These are phyloP conservation scores for Lipomyces starkeyi DNA, from an alignment of 805 yeast genomes.

Conservation along the genomic window DNA sequence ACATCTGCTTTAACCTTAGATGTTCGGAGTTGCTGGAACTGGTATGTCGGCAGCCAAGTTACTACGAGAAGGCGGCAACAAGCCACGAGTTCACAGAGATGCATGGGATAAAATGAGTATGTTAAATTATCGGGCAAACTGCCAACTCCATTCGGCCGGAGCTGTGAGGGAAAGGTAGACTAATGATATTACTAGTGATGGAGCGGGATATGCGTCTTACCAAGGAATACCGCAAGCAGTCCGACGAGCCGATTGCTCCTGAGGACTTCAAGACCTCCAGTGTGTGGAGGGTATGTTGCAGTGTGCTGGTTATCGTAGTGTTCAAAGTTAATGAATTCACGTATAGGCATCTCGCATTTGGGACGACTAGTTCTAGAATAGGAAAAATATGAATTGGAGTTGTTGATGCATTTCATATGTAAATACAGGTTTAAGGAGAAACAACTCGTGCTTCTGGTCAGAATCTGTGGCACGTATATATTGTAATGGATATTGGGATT, in stretches of 20 bases:
- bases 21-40: slow-evolving; percentile 56
- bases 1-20: slow-evolving; percentile 7
- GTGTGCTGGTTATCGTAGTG: not conserved
- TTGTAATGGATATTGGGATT: not conserved
- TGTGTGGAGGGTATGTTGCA: slow-evolving; percentile 45
- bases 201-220: slow-evolving; percentile 80
- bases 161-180: not conserved
- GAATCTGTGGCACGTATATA: not conserved
- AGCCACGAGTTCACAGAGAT: slow-evolving; percentile 30
- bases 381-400: not conserved
- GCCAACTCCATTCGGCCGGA: not conserved
- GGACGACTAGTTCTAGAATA: slow-evolving; percentile 4
- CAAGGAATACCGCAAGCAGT: slow-evolving; percentile 73
- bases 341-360: slow-evolving; percentile 11
- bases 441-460: not conserved
- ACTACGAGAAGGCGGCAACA: slow-evolving; percentile 55
- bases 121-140: not conserved
- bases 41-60: slow-evolving; percentile 53
- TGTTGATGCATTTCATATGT: slow-evolving; percentile 4
- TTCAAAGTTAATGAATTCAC: not conserved
- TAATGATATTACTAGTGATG: slow-evolving; percentile 50
- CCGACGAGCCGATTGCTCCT: slow-evolving; percentile 70
- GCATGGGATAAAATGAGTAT: slow-evolving; percentile 34
- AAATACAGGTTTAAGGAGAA: not conserved
- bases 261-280: slow-evolving; percentile 78